These are phyloP conservation scores for Suhomyces maxii DNA, from an alignment of 1,139 yeast genomes.

Conservation along the genomic window DNA sequence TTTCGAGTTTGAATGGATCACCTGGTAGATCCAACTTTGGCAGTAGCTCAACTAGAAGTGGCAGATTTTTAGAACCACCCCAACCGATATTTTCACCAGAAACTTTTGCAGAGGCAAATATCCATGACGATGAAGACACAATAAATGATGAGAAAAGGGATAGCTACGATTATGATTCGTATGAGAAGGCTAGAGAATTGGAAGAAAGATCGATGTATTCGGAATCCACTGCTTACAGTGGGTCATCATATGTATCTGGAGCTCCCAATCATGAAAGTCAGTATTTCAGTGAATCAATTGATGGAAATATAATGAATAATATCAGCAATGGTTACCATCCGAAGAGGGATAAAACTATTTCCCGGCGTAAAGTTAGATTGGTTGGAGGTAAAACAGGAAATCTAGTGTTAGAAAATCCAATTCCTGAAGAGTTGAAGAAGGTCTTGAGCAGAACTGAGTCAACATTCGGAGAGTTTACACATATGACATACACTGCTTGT, in stretches of 20 bases:
- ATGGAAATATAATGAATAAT: slow-evolving; percentile 47
- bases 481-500: slow-evolving; percentile 94
- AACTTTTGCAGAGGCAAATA: slow-evolving; percentile 61
- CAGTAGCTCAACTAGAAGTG: slow-evolving; percentile 40
- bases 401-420: slow-evolving; percentile 86
- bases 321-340: slow-evolving; percentile 43
- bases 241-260: slow-evolving; percentile 28
- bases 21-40: slow-evolving; percentile 34
- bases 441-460: slow-evolving; percentile 80
- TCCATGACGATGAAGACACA: slow-evolving; percentile 40
- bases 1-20: slow-evolving; percentile 25
- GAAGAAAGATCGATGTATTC: slow-evolving; percentile 41
- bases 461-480: slow-evolving; percentile 79
- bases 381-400: slow-evolving; percentile 66
- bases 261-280: slow-evolving; percentile 28
- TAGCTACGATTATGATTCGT: slow-evolving; percentile 37
- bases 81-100: slow-evolving; percentile 65
- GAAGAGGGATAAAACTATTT: slow-evolving; percentile 33
- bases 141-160: slow-evolving; percentile 21
- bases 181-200: slow-evolving; percentile 38
- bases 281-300: slow-evolving; percentile 47
- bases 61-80: slow-evolving; percentile 59
- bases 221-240: slow-evolving; percentile 40
- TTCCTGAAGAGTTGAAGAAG: slow-evolving; percentile 80
- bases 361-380: slow-evolving; percentile 59